These are phyloP conservation scores for Phytophthora sojae DNA, from an alignment of 352 stramenopile genomes.

Conservation along the genomic window DNA sequence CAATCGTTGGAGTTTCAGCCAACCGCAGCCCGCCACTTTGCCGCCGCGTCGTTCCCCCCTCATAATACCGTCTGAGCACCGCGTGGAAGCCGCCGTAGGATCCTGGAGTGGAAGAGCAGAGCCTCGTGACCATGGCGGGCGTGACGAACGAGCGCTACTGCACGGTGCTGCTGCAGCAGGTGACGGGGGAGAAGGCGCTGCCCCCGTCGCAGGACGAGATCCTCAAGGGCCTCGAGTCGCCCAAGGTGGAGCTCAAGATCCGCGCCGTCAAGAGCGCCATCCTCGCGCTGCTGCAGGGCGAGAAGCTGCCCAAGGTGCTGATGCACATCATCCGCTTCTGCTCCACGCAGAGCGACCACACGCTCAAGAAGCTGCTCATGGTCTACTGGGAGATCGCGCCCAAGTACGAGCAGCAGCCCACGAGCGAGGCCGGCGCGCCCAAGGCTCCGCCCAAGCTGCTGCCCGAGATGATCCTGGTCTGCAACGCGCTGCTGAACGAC, in stretches of 20 bases:
- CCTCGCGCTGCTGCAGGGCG: conserved; percentile 97
- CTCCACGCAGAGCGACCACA: conserved; percentile 99
- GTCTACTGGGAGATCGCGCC: conserved; percentile 99
- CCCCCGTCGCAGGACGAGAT: conserved; percentile 95
- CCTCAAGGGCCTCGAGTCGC: conserved; percentile 96
- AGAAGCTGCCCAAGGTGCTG: conserved; percentile 98
- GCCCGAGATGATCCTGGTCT: conserved; percentile 99
- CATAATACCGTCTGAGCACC: conserved; percentile 7
- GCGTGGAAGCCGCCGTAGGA: conserved; percentile 33
- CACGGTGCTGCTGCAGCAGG: conserved; percentile 81
- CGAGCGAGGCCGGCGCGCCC: conserved; percentile 32
- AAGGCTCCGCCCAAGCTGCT: conserved; percentile 93
- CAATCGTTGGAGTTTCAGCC: conserved; percentile 23
- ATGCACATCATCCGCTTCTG: conserved; percentile 99
- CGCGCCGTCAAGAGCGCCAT: conserved; percentile 98
- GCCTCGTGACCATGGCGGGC: conserved; percentile 44
- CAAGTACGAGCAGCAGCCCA: conserved; percentile 94
- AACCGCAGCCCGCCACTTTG: conserved; percentile 28
- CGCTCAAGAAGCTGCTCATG: conserved; percentile 99
- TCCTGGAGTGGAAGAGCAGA: conserved; percentile 10
- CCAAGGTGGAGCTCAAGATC: conserved; percentile 96
- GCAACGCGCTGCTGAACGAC: conserved; percentile 99
- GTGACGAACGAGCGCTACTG: conserved; percentile 91
- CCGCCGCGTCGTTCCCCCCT: conserved; percentile 11
- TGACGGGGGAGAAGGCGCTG: conserved; percentile 64